Conservation (phyloP, 495 filamentous ascomycete species). For the Pyrenula massariospora region DNA sequence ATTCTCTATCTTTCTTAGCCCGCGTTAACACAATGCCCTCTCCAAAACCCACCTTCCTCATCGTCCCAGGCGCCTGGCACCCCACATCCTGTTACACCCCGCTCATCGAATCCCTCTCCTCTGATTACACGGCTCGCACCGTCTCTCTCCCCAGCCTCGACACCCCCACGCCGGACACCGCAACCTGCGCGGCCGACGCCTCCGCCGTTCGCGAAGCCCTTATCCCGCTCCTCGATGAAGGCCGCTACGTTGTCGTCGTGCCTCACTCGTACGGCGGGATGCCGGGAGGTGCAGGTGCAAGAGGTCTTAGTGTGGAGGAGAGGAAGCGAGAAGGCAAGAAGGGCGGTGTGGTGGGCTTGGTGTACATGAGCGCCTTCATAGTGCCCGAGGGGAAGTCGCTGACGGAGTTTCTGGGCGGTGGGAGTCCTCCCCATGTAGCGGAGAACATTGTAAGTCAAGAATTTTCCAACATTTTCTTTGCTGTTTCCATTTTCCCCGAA, state of each 20-base stretch:
- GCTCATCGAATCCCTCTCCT: neutral
- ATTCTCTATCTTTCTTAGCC: too few species aligned
- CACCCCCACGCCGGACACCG: slow-evolving; percentile 2
- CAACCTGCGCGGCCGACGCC: slow-evolving; percentile 3
- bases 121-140: neutral
- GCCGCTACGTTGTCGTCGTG: slow-evolving; percentile 6
- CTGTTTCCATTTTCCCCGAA: too few species aligned
- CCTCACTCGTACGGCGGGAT: slow-evolving; percentile 2
- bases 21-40: neutral
- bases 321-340: neutral
- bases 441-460: neutral
- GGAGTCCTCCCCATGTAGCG: neutral
- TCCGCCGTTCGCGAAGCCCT: slow-evolving; percentile 3
- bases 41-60: neutral
- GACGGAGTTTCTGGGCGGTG: neutral
- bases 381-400: neutral
- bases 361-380: neutral
- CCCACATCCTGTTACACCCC: neutral
- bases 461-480: too few species aligned
- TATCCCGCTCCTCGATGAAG: slow-evolving; percentile 3
- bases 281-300: neutral
- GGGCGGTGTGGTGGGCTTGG: neutral
- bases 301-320: neutral
- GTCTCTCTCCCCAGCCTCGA: neutral
- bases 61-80: neutral